phyloP scores from a whole-genome alignment of 306 rosid species.

The Heteromeles arbutifolia region DNA sequence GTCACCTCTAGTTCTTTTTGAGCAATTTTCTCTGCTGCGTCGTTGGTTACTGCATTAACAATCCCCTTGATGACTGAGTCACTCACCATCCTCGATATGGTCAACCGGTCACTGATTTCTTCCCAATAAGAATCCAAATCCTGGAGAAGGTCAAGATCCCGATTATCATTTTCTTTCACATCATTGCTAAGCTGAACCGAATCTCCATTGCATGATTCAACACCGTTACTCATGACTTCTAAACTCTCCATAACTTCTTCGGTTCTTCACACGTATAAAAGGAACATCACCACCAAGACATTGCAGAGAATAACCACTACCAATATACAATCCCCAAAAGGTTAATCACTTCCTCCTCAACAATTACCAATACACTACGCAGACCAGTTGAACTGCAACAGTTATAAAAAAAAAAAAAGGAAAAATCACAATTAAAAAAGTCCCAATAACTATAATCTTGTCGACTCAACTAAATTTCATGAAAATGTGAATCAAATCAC shows the following conservation, averaged over 20 bases:
- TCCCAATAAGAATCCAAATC: slow-evolving; percentile 53
- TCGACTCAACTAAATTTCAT: neutral
- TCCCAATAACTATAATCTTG: neutral
- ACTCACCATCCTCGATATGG: slow-evolving; percentile 81
- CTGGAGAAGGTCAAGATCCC: slow-evolving; percentile 42
- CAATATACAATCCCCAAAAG: neutral
- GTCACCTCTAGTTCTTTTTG: slow-evolving; percentile 66
- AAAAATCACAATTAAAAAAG: neutral
- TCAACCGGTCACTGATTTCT: slow-evolving; percentile 54
- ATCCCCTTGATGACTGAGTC: slow-evolving; percentile 76
- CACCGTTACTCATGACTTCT: slow-evolving; percentile 28
- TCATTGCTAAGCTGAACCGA: slow-evolving; percentile 15
- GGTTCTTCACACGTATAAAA: neutral
- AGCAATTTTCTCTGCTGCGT: slow-evolving; percentile 62
- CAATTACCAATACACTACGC: neutral
- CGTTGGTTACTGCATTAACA: slow-evolving; percentile 62
- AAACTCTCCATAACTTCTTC: slow-evolving; percentile 26
- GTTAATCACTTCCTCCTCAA: neutral
- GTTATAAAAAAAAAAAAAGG: neutral
- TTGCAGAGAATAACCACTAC: neutral
- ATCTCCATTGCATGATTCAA: slow-evolving; percentile 10
- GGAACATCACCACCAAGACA: neutral
- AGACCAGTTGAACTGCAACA: neutral
- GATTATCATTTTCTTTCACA: slow-evolving; percentile 35
- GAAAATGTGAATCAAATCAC: neutral